phyloP scores from a whole-genome alignment of 2,329 filamentous ascomycete genomes.

The Tolypocladium ophioglossoides region DNA sequence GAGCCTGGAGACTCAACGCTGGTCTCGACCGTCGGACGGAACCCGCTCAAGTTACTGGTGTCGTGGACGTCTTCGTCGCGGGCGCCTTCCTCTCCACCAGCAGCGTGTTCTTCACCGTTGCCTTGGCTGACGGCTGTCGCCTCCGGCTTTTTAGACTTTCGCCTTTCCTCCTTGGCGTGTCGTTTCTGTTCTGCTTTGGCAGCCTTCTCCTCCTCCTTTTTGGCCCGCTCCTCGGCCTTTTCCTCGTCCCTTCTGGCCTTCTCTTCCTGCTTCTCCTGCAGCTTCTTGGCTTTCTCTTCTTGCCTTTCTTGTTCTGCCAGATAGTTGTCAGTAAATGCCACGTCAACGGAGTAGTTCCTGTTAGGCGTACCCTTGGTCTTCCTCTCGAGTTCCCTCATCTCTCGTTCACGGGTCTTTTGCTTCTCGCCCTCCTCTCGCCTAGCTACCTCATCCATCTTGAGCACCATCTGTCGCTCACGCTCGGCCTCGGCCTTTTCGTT shows the following conservation, averaged over 20 bases:
- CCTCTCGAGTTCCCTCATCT: slow-evolving; percentile 41
- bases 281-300: slow-evolving; percentile 17
- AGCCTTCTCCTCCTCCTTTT: slow-evolving; percentile 41
- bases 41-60: background rate
- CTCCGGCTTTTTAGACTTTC: slow-evolving; percentile 23
- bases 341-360: background rate
- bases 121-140: slow-evolving; percentile 8
- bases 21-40: background rate
- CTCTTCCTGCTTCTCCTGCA: slow-evolving; percentile 32
- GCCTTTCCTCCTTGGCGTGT: slow-evolving; percentile 39
- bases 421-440: slow-evolving; percentile 39
- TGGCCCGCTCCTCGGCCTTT: slow-evolving; percentile 22
- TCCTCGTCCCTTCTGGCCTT: slow-evolving; percentile 14
- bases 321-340: slow-evolving; percentile 6
- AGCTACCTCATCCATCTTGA: slow-evolving; percentile 48
- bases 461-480: slow-evolving; percentile 55
- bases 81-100: slow-evolving; percentile 4
- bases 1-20: slow-evolving; percentile 3
- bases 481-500: slow-evolving; percentile 66
- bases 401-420: slow-evolving; percentile 38
- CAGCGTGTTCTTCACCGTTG: slow-evolving; percentile 3
- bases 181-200: slow-evolving; percentile 43
- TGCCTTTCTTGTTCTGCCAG: slow-evolving; percentile 34
- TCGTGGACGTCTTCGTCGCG: slow-evolving; percentile 2
- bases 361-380: slow-evolving; percentile 48